Percentiles rank a stretch among this genome's conserved stretches.
Conservation (phyloP, 2,329 filamentous ascomycete species). For the Epichloe typhina region DNA sequence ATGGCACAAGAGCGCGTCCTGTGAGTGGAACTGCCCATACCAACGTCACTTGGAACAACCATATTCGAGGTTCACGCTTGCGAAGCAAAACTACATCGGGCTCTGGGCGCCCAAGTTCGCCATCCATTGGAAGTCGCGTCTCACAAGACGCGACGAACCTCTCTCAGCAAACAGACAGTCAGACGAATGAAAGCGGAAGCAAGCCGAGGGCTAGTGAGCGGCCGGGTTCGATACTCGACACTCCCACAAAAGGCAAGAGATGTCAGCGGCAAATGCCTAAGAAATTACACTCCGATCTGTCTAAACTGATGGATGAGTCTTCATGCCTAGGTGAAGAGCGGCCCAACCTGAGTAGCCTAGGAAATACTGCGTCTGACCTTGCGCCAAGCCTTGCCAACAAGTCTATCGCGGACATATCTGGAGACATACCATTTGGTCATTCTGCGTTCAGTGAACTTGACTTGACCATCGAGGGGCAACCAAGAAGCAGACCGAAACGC, state of each 20-base stretch:
- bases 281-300: conserved; percentile 10
- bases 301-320: conserved; percentile 14
- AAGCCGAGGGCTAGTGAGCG: conserved; percentile 23
- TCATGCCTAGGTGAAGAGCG: conserved; percentile 18
- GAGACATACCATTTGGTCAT: conserved; percentile 49
- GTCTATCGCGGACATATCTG: conserved; percentile 40
- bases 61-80: conserved; percentile 9
- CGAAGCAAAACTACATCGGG: conserved; percentile 16
- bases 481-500: conserved; percentile 26
- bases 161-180: conserved; percentile 6
- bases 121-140: conserved; percentile 17
- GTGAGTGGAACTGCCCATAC: conserved; percentile 15
- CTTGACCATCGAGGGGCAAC: conserved; percentile 35
- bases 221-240: conserved; percentile 21
- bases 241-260: conserved; percentile 24
- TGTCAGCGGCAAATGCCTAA: conserved; percentile 17
- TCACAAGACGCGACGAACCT: conserved; percentile 12
- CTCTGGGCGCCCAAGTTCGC: conserved; percentile 9
- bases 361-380: conserved; percentile 18
- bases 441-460: conserved; percentile 56
- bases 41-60: conserved; percentile 10
- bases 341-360: conserved; percentile 13
- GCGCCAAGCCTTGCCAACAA: conserved; percentile 30
- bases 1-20: conserved; percentile 18
- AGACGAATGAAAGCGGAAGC: conserved; percentile 10